Base-by-base conservation (phyloP, 441 rosid species). In the Erodium moschatum region DNA sequence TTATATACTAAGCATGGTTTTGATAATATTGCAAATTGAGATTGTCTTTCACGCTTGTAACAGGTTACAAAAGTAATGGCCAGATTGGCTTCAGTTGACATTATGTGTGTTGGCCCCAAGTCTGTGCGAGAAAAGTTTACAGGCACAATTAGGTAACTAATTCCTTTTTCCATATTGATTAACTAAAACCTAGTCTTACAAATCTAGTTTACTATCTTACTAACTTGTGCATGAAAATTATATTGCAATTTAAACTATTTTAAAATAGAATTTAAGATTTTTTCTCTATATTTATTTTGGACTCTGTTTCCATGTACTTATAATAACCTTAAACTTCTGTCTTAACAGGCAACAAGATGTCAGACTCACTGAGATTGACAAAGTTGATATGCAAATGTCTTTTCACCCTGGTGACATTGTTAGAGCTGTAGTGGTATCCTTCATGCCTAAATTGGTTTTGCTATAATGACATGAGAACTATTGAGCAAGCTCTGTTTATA, bases 11-110 rank as follows among this genome's bases (percentile, higher is more conserved):
- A 20, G 21, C 10, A 18, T 54, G 21, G 21, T 54, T 16, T 16
- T 15, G 61, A 54, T 54, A 16, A 18, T 5, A 54, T 7, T 18
- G 31, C 46, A 50, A 1, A 40, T 29, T 42, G 6, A 60, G 63
- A 18, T 70, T 69, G 38, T 13, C 66, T 67, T 46, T 44, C 66
- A 12, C 67, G 71, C 56, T 72, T 69, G 38, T 72, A 50, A 63
- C 73, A 92, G 97, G 85, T 93, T 67, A 89, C 98, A 11, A 93
- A 89, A 85, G 95, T 93, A 71, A 86, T 84, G 89, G 80, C 90
- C 12, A 82, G 79, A 60, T 82, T 80, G 83, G 89, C 93, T 48
- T 76, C 95, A 15, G 89, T 81, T 69, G 93, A 91, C 81, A 91
- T 89, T 65, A 79, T 87, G 82, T 93, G 98, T 68, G 90, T 93